Evolutionary conservation across 2,329 filamentous ascomycete species (phyloP).

Genomic region (Fusarium agapanthi): DNA sequence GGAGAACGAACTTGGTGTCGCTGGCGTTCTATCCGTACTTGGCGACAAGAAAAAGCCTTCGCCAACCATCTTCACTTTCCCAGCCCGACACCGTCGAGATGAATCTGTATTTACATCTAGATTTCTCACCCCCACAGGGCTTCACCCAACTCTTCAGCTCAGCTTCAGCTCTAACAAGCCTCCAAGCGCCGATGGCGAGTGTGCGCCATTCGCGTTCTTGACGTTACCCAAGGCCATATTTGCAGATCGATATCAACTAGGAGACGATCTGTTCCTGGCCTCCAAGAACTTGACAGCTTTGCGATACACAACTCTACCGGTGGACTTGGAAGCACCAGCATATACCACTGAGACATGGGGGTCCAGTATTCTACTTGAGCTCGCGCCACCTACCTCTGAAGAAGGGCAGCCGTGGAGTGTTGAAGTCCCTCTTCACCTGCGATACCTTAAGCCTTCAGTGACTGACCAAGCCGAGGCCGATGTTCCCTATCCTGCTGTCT

Average conservation of each 20-base stretch:
- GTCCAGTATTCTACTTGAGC: conserved; percentile 77
- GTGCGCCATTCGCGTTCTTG: conserved; percentile 80
- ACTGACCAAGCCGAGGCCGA: conserved; percentile 63
- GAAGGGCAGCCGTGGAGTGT: conserved; percentile 65
- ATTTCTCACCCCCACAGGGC: conserved; percentile 77
- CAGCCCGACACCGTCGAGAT: conserved; percentile 76
- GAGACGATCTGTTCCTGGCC: conserved; percentile 76
- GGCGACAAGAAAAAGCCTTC: conserved; percentile 78
- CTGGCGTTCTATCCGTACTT: conserved; percentile 80
- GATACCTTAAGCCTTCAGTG: conserved; percentile 75
- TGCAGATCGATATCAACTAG: conserved; percentile 86
- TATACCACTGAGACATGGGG: conserved; percentile 84
- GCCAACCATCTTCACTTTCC: conserved; percentile 83
- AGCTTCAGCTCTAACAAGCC: conserved; percentile 63
- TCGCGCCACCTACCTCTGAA: conserved; percentile 62
- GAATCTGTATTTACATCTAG: conserved; percentile 65
- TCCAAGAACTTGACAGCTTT: conserved; percentile 81
- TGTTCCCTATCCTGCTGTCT: conserved; percentile 84
- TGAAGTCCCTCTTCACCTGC: conserved; percentile 83
- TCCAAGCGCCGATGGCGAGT: conserved; percentile 65
- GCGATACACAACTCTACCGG: conserved; percentile 75
- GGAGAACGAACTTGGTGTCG: conserved; percentile 78
- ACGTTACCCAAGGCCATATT: conserved; percentile 85
- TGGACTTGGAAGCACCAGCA: conserved; percentile 89
- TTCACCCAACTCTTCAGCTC: conserved; percentile 84